Conservation (phyloP, 106 monocot genomes). For the Dactylorhiza incarnata region DNA sequence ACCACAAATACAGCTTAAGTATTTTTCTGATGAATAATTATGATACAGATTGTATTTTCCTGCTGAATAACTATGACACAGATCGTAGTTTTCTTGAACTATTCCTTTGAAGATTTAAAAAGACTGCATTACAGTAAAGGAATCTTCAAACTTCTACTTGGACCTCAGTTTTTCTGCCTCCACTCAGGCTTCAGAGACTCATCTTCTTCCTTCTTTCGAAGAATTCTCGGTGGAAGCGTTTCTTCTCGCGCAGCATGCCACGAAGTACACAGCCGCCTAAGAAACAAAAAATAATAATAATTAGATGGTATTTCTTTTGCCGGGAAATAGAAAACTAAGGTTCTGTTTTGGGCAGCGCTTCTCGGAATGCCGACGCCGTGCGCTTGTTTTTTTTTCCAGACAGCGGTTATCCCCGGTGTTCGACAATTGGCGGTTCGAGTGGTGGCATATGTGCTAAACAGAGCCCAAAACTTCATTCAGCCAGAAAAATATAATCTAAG, state of each 20-base stretch:
- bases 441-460: no score
- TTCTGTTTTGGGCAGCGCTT: no score
- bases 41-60: no score
- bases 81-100: neutral
- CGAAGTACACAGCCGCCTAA: slow-evolving; percentile 19
- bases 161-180: no score
- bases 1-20: no score
- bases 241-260: slow-evolving; percentile 26
- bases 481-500: neutral
- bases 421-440: no score
- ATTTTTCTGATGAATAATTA: no score
- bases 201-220: slow-evolving; percentile 17
- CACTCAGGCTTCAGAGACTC: neutral
- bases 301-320: neutral
- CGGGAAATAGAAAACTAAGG: neutral
- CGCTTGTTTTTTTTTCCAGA: no score
- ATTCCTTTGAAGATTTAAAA: neutral
- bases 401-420: no score
- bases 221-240: slow-evolving; percentile 18
- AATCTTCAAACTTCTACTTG: neutral
- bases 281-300: neutral
- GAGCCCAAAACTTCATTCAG: neutral
- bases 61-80: neutral
- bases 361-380: no score
- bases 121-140: neutral